Base-by-base conservation (phyloP, 306 rosid species). In the Gleditsia sinensis region DNA sequence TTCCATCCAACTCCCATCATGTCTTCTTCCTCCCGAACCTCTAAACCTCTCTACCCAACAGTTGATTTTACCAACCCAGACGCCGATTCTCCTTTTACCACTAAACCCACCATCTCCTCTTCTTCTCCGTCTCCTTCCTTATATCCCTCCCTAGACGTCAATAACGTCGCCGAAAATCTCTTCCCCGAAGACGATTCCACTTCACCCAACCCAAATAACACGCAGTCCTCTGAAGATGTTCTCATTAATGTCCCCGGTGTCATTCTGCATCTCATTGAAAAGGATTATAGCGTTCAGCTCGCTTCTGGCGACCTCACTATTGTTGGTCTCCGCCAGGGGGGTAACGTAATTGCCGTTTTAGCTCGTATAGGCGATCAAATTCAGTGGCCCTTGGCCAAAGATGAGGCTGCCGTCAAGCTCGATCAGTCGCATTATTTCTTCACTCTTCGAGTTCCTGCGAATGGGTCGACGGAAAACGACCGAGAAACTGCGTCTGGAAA, bases 351-450 rank as follows among this genome's bases (percentile, higher is more conserved):
- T 33, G 92, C 97, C 0, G 94, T 91, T 19, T 82, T 94, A 1
- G 94, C 97, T 6, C 83, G 91, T 0, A 68, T 94, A 2, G 94
- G 86, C 2, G 88, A 88, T 3, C 70, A 86, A 34, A 80, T 91
- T 28, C 96, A 89, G 64, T 94, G 97, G 96, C 97, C 98, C 4
- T 67, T 94, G 34, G 92, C 94, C 0, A 94, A 70, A 34, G 98
- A 94, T 71, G 98, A 91, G 17, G 79, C 98, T 5, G 75, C 87
- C 0, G 94, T 94, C 4, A 91, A 89, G 68, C 94, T 94, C 20
- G 98, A 94, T 24, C 83, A 82, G 6, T 83, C 92, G 0, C 98
- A 89, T 64, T 94, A 91, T 50, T 91, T 94, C 83, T 94, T 94
- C 86, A 71, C 84, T 17, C 81, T 94, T 12, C 73, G 83, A 0